These are phyloP conservation scores for Trametes cubensis DNA, from an alignment of 768 basidiomycete species.

Conservation along the genomic window DNA sequence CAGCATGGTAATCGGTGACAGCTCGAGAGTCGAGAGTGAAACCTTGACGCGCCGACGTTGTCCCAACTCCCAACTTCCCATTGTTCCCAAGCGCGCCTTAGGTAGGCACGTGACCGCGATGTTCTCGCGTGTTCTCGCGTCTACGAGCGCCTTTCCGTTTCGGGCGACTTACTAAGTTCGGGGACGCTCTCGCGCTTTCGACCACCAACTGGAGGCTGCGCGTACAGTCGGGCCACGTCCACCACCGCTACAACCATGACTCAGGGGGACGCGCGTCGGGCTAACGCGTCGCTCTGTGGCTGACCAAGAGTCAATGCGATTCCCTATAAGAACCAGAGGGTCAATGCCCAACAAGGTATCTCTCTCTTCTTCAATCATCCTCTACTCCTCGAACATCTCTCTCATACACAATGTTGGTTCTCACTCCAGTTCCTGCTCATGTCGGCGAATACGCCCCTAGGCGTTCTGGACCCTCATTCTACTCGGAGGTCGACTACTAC, in stretches of 20 bases:
- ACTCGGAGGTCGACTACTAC: constrained; percentile 14
- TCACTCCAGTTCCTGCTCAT: constrained; percentile 17
- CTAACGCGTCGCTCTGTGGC: constrained; percentile 16
- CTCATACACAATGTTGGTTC: constrained; percentile 21
- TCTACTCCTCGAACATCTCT: background rate
- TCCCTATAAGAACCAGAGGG: constrained; percentile 14
- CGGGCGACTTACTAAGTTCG: constrained; percentile 4
- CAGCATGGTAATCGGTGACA: no score
- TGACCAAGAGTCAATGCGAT: constrained; percentile 17
- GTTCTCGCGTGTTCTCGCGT: constrained; percentile 16
- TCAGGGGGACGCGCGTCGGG: constrained; percentile 24
- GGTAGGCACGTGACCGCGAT: constrained; percentile 10
- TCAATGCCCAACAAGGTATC: background rate
- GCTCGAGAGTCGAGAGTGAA: no score
- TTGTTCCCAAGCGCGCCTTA: no score
- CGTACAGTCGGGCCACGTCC: constrained; percentile 6
- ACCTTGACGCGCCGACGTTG: no score
- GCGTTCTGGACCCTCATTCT: background rate
- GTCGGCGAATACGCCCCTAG: background rate
- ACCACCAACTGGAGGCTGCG: constrained; percentile 11
- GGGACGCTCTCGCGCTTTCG: constrained; percentile 15
- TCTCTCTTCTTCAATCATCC: constrained; percentile 1
- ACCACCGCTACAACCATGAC: constrained; percentile 5
- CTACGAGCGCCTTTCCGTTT: constrained; percentile 3
- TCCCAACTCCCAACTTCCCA: no score